Conservation (phyloP, 768 basidiomycete genomes). For the Russula sp. region DNA sequence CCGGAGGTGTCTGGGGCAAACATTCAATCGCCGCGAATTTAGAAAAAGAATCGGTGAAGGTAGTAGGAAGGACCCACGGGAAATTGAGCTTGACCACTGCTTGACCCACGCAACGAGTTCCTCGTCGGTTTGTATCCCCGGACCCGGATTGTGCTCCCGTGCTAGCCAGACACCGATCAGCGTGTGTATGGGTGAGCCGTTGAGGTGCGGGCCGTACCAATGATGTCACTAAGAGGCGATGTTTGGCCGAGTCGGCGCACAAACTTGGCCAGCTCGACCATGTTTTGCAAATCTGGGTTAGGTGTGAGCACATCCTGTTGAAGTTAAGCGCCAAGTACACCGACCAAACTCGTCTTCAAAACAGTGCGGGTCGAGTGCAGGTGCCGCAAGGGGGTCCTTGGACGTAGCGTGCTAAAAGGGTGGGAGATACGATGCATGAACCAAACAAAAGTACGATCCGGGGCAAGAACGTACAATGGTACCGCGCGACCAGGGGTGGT, state of each 20-base stretch:
- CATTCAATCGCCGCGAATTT: neutral
- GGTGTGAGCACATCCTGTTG: neutral
- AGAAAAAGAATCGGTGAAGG: conserved; percentile 14
- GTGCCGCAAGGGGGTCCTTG: conserved; percentile 25
- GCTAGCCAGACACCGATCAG: conserved; percentile 13
- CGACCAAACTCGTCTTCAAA: conserved; percentile 29
- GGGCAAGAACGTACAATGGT: conserved; percentile 35
- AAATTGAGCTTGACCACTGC: conserved; percentile 1
- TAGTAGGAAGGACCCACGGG: conserved; percentile 17
- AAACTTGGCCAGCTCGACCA: conserved; percentile 29
- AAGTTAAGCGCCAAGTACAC: neutral
- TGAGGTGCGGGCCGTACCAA: conserved; percentile 12
- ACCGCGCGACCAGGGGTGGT: conserved; percentile 43
- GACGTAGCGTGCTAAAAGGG: conserved; percentile 27
- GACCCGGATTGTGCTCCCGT: conserved; percentile 29
- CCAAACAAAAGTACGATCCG: neutral
- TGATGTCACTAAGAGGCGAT: conserved; percentile 25
- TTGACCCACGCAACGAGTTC: conserved; percentile 22
- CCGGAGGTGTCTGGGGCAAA: conserved; percentile 36
- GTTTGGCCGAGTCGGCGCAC: conserved; percentile 23
- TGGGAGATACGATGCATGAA: neutral
- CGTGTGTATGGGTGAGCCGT: neutral
- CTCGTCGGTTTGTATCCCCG: conserved; percentile 26
- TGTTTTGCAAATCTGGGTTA: conserved; percentile 26
- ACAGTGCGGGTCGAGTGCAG: conserved; percentile 29